Evolutionary conservation across 192 early-diverging fungal species (phyloP).

Genomic region (Thamnidium elegans): DNA sequence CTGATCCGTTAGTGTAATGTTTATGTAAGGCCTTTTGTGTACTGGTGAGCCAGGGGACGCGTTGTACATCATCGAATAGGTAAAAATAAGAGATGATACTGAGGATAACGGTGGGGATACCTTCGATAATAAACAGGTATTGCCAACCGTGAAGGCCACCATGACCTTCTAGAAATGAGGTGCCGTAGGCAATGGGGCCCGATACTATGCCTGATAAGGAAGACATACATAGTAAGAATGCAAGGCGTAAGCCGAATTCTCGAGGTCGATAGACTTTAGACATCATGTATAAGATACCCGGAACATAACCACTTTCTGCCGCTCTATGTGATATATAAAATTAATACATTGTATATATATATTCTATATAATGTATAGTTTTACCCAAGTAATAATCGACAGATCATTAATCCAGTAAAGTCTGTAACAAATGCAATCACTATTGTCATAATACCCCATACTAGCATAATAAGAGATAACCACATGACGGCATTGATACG

Average conservation of each 20-base stretch:
- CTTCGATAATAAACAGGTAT: conserved; percentile 72
- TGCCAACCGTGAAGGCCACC: conserved; percentile 63
- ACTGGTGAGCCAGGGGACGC: conserved; percentile 21
- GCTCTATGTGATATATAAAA: conserved; percentile 49
- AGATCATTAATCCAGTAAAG: conserved; percentile 41
- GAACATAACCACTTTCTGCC: conserved; percentile 69
- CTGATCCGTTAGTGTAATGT: background rate
- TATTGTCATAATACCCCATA: conserved; percentile 69
- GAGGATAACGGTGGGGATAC: conserved; percentile 56
- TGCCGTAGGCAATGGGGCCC: conserved; percentile 55
- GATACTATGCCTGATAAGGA: conserved; percentile 51
- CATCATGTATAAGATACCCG: conserved; percentile 67
- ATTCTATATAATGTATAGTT: conserved; percentile 7
- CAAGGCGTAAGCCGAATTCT: conserved; percentile 61
- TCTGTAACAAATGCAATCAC: conserved; percentile 59
- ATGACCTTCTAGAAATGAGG: conserved; percentile 55
- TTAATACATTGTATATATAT: conserved; percentile 29
- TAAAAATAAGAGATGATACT: conserved; percentile 51
- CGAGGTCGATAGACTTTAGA: conserved; percentile 68
- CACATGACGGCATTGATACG: conserved; percentile 57
- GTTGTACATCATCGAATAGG: conserved; percentile 28
- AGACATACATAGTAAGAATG: conserved; percentile 46
- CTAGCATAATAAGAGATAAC: conserved; percentile 60
- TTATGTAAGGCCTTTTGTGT: conserved; percentile 28
- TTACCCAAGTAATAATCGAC: conserved; percentile 45